These are phyloP conservation scores for Fusarium ambrosium DNA, from an alignment of 2,329 filamentous ascomycete genomes.

Conservation along the genomic window DNA sequence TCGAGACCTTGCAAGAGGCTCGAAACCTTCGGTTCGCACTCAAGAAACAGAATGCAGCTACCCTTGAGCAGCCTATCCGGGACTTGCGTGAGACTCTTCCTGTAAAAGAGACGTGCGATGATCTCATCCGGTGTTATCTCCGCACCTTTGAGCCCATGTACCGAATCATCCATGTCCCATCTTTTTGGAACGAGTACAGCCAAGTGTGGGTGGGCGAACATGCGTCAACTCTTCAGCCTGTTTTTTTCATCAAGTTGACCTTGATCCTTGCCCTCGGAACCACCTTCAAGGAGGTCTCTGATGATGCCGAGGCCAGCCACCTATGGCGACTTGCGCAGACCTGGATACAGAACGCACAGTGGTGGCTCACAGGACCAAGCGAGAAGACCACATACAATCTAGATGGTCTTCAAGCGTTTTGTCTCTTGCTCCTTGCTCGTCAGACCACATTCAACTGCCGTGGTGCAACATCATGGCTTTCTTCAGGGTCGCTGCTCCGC, in stretches of 20 bases:
- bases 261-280: slow-evolving; percentile 43
- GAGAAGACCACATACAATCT: slow-evolving; percentile 46
- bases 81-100: slow-evolving; percentile 39
- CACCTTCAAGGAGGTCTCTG: slow-evolving; percentile 32
- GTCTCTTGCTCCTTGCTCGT: slow-evolving; percentile 41
- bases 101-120: slow-evolving; percentile 32
- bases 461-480: slow-evolving; percentile 46
- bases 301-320: slow-evolving; percentile 30
- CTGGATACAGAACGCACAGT: slow-evolving; percentile 47
- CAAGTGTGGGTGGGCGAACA: slow-evolving; percentile 34
- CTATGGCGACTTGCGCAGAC: slow-evolving; percentile 37
- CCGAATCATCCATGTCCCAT: slow-evolving; percentile 43
- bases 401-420: slow-evolving; percentile 44
- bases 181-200: slow-evolving; percentile 42
- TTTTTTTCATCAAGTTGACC: slow-evolving; percentile 41
- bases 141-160: slow-evolving; percentile 46
- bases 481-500: slow-evolving; percentile 40
- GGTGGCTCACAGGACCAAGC: slow-evolving; percentile 45
- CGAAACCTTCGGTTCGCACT: slow-evolving; percentile 33
- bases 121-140: slow-evolving; percentile 42
- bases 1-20: slow-evolving; percentile 40
- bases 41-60: slow-evolving; percentile 31
- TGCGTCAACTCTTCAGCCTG: slow-evolving; percentile 4
- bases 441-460: slow-evolving; percentile 46
- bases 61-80: slow-evolving; percentile 36